Conservation (phyloP, 306 rosid genomes). For the Quercus robur region DNA sequence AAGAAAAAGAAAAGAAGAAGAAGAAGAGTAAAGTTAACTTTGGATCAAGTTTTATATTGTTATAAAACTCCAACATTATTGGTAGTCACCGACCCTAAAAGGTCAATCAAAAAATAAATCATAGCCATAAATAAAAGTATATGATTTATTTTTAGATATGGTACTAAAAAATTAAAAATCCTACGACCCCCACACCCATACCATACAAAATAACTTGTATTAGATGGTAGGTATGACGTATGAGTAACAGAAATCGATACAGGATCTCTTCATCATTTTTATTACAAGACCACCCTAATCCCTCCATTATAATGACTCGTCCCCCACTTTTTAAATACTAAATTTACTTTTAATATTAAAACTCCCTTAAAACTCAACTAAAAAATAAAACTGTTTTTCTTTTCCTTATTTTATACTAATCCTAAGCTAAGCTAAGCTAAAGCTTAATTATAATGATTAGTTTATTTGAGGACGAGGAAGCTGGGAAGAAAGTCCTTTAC, state of each 20-base stretch:
- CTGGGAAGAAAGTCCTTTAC: slow-evolving; percentile 27
- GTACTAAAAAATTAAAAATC: not conserved
- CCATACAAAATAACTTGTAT: not conserved
- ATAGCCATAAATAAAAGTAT: no score
- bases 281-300: not conserved
- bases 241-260: slow-evolving; percentile 54
- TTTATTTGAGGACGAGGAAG: slow-evolving; percentile 19
- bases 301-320: no score
- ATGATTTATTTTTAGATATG: no score
- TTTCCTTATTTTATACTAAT: not conserved
- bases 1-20: rapidly evolving
- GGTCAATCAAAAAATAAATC: no score
- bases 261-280: slow-evolving; percentile 25
- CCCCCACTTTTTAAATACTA: no score
- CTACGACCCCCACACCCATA: not conserved
- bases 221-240: slow-evolving; percentile 49
- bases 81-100: no score
- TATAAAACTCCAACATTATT: no score
- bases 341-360: no score
- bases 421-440: no score
- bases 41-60: no score
- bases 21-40: no score
- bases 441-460: no score
- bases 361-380: not conserved
- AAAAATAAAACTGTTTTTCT: not conserved